Evolutionary conservation across 805 yeast species (phyloP), one percentile per base, ranked within the genome.

Genomic region (Yarrowia sp.): DNA sequence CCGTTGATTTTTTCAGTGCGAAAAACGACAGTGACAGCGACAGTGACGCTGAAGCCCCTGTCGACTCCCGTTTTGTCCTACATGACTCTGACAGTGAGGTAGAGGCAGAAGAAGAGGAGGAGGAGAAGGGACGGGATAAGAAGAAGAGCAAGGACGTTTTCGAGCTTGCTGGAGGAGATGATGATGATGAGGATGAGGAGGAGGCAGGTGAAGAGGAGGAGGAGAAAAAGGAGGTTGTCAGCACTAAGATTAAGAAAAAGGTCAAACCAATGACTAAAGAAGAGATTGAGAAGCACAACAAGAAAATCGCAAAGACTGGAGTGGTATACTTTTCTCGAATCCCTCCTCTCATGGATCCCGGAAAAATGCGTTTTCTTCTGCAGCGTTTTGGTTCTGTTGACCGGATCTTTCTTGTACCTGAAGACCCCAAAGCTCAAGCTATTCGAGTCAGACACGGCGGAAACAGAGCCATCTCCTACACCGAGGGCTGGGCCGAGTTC

Each of bases 401-500:
- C 71, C 80, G 98, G 68, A 78, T 95, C 7, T 95, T 88, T 73
- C 77, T 95, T 68, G 88, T 91, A 69, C 97, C 96, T 14, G 99
- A 95, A 74, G 89, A 88, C 68, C 81, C 85, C 9, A 78, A 82
- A 33, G 81, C 81, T 8, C 81, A 91, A 71, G 84, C 83, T 61
- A 80, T 82, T 58, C 80, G 99, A 70, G 85, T 90, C 18, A 89
- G 88, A 71, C 83, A 84, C 68, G 98, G 98, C 13, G 98, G 99
- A 22, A 95, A 93, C 75, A 92, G 91, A 75, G 92, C 92, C 76
- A 82, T 83, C 73, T 88, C 84, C 77, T 95, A 84, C 73, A 90
- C 88, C 33, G 99, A 93, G 79, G 99, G 99, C 13, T 95, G 99
- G 99, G 95, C 89, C 8, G 99, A 95, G 76, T 95, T 90, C 75